phyloP scores from a whole-genome alignment of 2,329 filamentous ascomycete species.

The Spiromastix sp. region DNA sequence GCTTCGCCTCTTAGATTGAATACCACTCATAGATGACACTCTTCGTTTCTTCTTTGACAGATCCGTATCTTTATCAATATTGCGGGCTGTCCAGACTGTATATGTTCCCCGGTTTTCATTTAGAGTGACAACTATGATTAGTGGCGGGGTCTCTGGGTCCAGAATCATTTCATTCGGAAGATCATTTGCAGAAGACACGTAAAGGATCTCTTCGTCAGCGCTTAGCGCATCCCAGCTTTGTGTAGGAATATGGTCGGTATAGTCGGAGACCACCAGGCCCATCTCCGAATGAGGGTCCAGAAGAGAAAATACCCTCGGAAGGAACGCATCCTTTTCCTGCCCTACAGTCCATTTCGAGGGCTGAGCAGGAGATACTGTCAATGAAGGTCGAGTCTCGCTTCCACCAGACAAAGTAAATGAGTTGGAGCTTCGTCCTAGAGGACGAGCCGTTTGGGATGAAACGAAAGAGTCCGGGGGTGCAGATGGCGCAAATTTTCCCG shows the following conservation, averaged over 20 bases:
- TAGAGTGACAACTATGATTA: constrained; percentile 69
- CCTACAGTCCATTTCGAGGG: constrained; percentile 49
- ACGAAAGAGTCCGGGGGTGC: constrained; percentile 78
- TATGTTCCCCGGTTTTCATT: constrained; percentile 69
- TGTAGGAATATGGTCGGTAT: constrained; percentile 18
- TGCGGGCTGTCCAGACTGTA: constrained; percentile 75
- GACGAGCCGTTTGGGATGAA: constrained; percentile 49
- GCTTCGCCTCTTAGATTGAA: constrained; percentile 57
- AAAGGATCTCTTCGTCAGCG: constrained; percentile 70
- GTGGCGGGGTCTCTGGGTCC: constrained; percentile 10
- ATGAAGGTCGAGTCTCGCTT: constrained; percentile 35
- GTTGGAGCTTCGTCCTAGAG: constrained; percentile 23
- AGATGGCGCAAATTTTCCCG: constrained; percentile 22
- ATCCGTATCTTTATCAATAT: constrained; percentile 56
- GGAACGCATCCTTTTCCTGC: constrained; percentile 45
- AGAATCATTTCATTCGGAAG: constrained; percentile 14
- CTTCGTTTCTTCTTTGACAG: constrained; percentile 31
- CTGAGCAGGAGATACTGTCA: constrained; percentile 39
- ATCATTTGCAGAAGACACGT: constrained; percentile 61
- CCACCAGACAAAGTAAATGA: constrained; percentile 23
- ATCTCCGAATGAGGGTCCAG: constrained; percentile 79
- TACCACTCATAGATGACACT: constrained; percentile 45
- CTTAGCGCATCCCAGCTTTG: constrained; percentile 52
- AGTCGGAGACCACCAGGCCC: constrained; percentile 61
- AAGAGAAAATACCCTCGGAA: constrained; percentile 63